A percentile compares a stretch with the other conserved stretches of the same genome.
These are phyloP conservation scores for Strobilomyces echinocephalus DNA, from an alignment of 768 basidiomycete species.

Conservation along the genomic window DNA sequence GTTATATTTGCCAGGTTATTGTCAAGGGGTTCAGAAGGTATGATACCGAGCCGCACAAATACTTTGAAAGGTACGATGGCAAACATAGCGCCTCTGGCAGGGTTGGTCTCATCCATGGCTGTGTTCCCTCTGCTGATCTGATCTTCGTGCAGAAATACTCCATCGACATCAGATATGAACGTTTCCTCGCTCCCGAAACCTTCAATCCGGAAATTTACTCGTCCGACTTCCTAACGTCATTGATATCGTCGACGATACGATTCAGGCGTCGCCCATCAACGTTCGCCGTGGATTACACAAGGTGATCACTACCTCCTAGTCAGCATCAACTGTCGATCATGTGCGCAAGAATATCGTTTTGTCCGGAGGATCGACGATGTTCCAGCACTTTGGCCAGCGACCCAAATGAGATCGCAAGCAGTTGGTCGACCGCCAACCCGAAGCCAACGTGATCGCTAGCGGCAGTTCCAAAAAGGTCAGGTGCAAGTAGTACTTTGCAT, in stretches of 20 bases:
- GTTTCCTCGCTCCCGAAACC: conserved; percentile 97
- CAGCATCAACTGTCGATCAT: not conserved
- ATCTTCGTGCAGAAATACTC: conserved; percentile 70
- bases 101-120: conserved; percentile 41
- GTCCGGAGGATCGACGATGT: conserved; percentile 24
- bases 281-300: conserved; percentile 81
- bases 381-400: conserved; percentile 92
- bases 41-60: conserved; percentile 91
- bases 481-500: not conserved
- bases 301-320: conserved; percentile 36
- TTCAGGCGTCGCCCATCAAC: not conserved
- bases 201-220: conserved; percentile 99
- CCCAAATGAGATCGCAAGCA: conserved; percentile 73
- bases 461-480: conserved; percentile 75
- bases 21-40: conserved; percentile 99
- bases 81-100: conserved; percentile 90
- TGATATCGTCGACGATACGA: conserved; percentile 52
- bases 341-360: conserved; percentile 88
- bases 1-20: conserved; percentile 98
- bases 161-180: conserved; percentile 97
- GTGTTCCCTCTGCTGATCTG: conserved; percentile 5
- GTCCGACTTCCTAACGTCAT: conserved; percentile 94
- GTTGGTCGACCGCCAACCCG: conserved; percentile 85
- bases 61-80: conserved; percentile 90
- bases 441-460: conserved; percentile 66